Evolutionary conservation across 2,329 filamentous ascomycete species (phyloP), one percentile per base, ranked within the genome.

Genomic region (Venturia oleaginea): DNA sequence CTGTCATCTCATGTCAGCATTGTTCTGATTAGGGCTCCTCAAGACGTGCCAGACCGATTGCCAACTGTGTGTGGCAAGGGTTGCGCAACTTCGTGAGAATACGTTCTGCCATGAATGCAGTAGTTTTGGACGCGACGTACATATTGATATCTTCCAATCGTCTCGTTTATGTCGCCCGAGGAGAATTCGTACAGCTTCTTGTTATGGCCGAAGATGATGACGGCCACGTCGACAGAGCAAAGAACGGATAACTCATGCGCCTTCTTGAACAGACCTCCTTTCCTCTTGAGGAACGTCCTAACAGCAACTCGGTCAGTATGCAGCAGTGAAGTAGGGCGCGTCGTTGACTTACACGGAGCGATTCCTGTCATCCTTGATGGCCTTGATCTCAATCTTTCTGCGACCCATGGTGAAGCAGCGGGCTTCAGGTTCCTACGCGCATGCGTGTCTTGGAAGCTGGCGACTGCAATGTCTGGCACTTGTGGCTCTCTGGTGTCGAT

Each of bases 111-210:
- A 32, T 30, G 48, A 34, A 7, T 19, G 51, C 3, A 10, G 15
- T 17, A 11, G 24, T 0, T 27, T n/a, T 4, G n/a, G 17, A 60
- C 59, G 24, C 27, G 46, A 63, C 62, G 22, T 63, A 63, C 93
- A 77, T 92, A 96, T 85, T 92, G 88, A 74, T 96, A 95, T 74
- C 91, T 85, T 62, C 85, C 84, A 69, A 99, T 86, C 61, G 95
- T 90, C 68, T 97, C 91, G 75, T 88, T 88, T 84, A 99, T 96
- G 76, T 97, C 91, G 70, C 86, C 83, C 22, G 93, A 97, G 15
- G 92, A 97, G 76, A 96, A 99, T 77, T 99, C 92, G 77, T 97
- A 97, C 32, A 99, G 84, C 80, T 97, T 97, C 83, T 97, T 99
- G 78, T 99, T 99, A 79, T 91, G 92, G 68, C 93, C 93, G 74